Base-by-base conservation (phyloP, 108 stramenopile species). In the Mediolabrus comicus region DNA sequence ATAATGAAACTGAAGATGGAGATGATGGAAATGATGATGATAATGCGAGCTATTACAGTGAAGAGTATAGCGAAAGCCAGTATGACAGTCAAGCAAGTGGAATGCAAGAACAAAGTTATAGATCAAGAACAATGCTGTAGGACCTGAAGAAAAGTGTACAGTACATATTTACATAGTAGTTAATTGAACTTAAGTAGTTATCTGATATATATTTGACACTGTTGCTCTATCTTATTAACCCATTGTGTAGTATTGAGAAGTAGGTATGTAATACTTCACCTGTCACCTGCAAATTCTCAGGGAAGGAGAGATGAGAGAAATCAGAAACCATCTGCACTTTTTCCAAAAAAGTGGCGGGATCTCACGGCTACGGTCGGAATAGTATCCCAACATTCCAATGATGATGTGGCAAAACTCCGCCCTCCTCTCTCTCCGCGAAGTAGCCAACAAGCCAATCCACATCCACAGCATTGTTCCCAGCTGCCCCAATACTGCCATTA, bases 1-100 rank as follows among this genome's bases (percentile, higher is more conserved):
- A 83, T 22, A 66, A 76, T 25, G 71, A 77, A 8, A 38, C 32
- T 8, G 53, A 26, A 3, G 79, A 68, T 10, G 69, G 60, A 24
- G 84, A 80, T 26, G 81, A 77, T 22, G 68, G 65, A 16, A 79
- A 57, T 11, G 80, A 82, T 41, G 13, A 13, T 13, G 39, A 41
- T 13, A 51, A 22, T 30, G 41, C 34, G 41, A 4, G 26, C 36
- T 54, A 68, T 7, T 68, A 52, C 30, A 34, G 54, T 13, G 25
- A 26, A 29, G 67, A 68, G 51, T 55, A 67, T 19, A 36, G 53
- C 9, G 31, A 55, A 12, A 57, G 67, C 35, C 33, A n/a, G 1
- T 68, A 57, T 30, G 34, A 39, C 56, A 68, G 67, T 19, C 54
- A 53, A 39, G 25, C 34, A 29, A 57, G 67, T 34, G 32, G 49